phyloP scores from a whole-genome alignment of 2,329 filamentous ascomycete species.

The Botryotinia narcissicola region DNA sequence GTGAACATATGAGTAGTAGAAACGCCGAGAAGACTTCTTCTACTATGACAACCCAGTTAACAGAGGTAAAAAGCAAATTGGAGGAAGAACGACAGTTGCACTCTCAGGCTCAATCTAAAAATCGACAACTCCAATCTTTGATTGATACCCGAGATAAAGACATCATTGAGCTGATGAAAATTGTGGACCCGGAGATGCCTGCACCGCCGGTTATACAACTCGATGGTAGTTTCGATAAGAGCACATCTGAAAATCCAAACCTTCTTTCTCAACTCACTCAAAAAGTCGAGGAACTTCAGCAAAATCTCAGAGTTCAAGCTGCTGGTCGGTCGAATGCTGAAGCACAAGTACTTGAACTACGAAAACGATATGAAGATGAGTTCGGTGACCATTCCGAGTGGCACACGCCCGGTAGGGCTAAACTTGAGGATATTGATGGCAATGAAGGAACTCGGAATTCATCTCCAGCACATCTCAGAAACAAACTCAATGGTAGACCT shows the following conservation, averaged over 20 bases:
- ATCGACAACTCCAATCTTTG: constrained; percentile 73
- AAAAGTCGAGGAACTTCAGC: constrained; percentile 84
- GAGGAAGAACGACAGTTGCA: constrained; percentile 88
- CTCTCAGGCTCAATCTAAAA: constrained; percentile 80
- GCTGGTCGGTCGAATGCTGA: constrained; percentile 82
- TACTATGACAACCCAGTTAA: constrained; percentile 75
- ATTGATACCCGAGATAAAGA: constrained; percentile 80
- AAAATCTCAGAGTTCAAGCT: constrained; percentile 78
- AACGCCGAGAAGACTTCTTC: constrained; percentile 88
- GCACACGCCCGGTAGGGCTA: constrained; percentile 64
- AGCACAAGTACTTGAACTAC: constrained; percentile 73
- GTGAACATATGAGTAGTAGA: constrained; percentile 84
- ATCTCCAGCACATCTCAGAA: constrained; percentile 69
- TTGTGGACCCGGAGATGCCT: constrained; percentile 69
- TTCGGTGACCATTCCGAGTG: constrained; percentile 61
- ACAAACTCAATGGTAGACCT: constrained; percentile 53
- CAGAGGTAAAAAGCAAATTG: constrained; percentile 83
- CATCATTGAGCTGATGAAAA: constrained; percentile 76
- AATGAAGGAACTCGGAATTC: constrained; percentile 73
- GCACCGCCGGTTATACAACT: constrained; percentile 51
- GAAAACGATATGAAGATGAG: constrained; percentile 70
- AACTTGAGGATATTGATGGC: constrained; percentile 82
- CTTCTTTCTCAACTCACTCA: constrained; percentile 81
- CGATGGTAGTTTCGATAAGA: constrained; percentile 56
- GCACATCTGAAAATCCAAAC: constrained; percentile 50